A percentile compares a stretch with the other conserved stretches of the same genome.
Conservation (phyloP, 768 basidiomycete genomes). For the Hypholoma sublateritium region DNA sequence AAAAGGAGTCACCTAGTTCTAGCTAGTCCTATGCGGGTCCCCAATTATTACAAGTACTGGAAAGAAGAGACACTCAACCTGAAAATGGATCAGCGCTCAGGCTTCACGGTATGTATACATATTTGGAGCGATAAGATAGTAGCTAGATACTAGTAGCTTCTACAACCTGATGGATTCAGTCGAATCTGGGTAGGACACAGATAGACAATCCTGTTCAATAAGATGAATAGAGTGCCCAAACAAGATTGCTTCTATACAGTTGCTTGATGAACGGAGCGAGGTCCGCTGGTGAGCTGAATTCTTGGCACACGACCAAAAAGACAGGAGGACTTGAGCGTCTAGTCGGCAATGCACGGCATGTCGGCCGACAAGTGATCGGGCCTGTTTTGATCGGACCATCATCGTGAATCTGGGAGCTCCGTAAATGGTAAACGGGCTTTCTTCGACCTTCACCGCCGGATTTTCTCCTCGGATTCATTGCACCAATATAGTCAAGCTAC, state of each 20-base stretch:
- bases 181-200: no score
- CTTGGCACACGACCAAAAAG: conserved; percentile 3
- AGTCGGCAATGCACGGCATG: not conserved
- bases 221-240: not conserved
- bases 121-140: no score
- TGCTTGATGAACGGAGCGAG: not conserved
- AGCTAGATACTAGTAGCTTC: no score
- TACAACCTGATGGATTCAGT: no score
- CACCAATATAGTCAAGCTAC: not conserved
- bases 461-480: not conserved
- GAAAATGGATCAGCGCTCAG: no score
- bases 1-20: no score
- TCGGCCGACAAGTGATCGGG: not conserved
- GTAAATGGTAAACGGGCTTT: not conserved
- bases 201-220: not conserved
- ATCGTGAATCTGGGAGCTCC: not conserved
- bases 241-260: not conserved
- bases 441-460: not conserved
- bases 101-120: no score
- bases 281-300: not conserved
- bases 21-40: no score
- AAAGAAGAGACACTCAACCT: no score
- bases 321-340: no score
- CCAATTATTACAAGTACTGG: no score
- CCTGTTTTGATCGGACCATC: not conserved